Base-by-base conservation (phyloP, 129 eudicot species). In the Dittrichia graveolens region DNA sequence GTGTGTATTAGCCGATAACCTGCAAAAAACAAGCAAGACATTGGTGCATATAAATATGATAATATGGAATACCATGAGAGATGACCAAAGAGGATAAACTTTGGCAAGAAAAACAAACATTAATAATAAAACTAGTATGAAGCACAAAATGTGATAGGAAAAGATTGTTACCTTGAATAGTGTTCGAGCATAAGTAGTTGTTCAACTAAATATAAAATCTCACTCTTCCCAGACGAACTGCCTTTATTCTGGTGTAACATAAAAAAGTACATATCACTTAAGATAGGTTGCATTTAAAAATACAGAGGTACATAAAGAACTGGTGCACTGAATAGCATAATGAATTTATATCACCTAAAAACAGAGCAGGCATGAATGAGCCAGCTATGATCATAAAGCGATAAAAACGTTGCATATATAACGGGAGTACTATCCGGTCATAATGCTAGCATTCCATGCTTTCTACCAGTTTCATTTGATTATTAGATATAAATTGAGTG, bases 161-260 rank as follows among this genome's bases (percentile, higher is more conserved):
- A 69, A 60, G 5, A 10, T 3, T 62, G 34, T 62, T 71, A 78
- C 82, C 82, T 78, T 78, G 82, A 71, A 64, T 61, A 78, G 59
- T 14, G 44, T 52, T 71, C 77, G 38, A 71, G 77, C 82, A 54
- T 71, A 35, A 78, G 77, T 42, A 78, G 55, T 71, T 78, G 77
- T 38, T 71, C 82, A 78, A 71, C 82, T 54, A 78, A 78, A 71
- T 78, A 43, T 37, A 78, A 53, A 12, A 78, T 62, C 73, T 78
- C 82, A 62, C 82, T 78, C 52, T 78, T 78, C 35, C 82, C 67
- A 4, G 82, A 53, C 2, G 59, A 78, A 71, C 82, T 70, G 60
- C 77, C 77, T 43, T 62, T 44, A 45, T 53, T 44, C 77, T 78
- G 71, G 65, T 53, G 37, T 14, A 54, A 67, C n/a, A 67, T 50